Evolutionary conservation across 2,329 filamentous ascomycete genomes (phyloP).

Genomic region (Verticillium zaregamsianum): DNA sequence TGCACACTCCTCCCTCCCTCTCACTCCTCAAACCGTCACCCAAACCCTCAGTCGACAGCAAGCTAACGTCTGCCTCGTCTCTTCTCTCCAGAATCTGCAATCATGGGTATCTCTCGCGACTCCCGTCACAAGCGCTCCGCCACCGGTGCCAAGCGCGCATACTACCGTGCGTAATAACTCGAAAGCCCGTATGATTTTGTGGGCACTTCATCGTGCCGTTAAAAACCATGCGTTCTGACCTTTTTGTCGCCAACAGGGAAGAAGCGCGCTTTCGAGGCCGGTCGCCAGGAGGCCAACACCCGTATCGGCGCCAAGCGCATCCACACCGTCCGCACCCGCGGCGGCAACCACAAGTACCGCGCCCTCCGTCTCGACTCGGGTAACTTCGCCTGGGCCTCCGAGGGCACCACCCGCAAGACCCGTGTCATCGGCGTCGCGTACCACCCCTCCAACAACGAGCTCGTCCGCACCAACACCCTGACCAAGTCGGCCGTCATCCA

Average conservation of each 20-base stretch:
- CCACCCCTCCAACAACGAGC: slow-evolving; percentile 99
- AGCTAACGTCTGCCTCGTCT: not conserved
- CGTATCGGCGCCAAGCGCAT: slow-evolving; percentile 97
- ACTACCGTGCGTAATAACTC: slow-evolving; percentile 72
- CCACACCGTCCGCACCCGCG: slow-evolving; percentile 94
- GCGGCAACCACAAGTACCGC: slow-evolving; percentile 99
- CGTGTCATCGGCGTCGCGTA: slow-evolving; percentile 97
- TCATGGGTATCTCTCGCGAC: slow-evolving; percentile 99
- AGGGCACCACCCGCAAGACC: slow-evolving; percentile 97
- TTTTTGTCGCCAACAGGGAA: slow-evolving; percentile 65
- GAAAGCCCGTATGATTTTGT: slow-evolving; percentile 62
- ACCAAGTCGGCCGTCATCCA: slow-evolving; percentile 99
- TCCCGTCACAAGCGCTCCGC: slow-evolving; percentile 99
- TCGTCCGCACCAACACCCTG: slow-evolving; percentile 99
- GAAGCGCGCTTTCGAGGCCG: slow-evolving; percentile 99
- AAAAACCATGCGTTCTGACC: slow-evolving; percentile 69
- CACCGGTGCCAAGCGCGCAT: slow-evolving; percentile 95
- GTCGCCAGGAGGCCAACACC: slow-evolving; percentile 98
- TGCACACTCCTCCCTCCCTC: not conserved
- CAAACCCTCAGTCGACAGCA: not conserved
- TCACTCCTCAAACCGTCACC: not conserved
- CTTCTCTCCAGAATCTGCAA: slow-evolving; percentile 61
- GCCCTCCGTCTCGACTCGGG: slow-evolving; percentile 96
- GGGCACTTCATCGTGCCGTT: slow-evolving; percentile 19
- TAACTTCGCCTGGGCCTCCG: slow-evolving; percentile 99